phyloP scores from a whole-genome alignment of 805 yeast genomes.

The Priceomyces melissophilus region DNA sequence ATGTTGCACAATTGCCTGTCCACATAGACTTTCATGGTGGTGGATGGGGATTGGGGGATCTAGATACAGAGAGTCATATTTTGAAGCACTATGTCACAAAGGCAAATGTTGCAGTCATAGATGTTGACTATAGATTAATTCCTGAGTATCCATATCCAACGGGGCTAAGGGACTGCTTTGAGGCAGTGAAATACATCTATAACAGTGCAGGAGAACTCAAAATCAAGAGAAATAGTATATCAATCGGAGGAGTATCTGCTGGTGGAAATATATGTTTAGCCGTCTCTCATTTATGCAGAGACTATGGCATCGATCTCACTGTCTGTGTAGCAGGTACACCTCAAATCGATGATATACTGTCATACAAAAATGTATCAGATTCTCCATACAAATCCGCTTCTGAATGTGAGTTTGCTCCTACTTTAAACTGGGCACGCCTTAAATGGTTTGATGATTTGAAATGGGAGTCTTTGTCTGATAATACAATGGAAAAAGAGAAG shows the following conservation, averaged over 20 bases:
- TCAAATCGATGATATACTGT: slow-evolving; percentile 26
- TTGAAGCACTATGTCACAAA: slow-evolving; percentile 20
- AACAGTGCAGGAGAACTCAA: slow-evolving; percentile 16
- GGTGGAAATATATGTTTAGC: slow-evolving; percentile 25
- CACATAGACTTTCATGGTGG: slow-evolving; percentile 32
- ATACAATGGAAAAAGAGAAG: slow-evolving; percentile 9
- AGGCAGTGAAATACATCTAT: slow-evolving; percentile 21
- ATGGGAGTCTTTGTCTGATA: slow-evolving; percentile 20
- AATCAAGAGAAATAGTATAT: slow-evolving; percentile 16
- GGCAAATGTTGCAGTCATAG: slow-evolving; percentile 23
- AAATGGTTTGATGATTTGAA: slow-evolving; percentile 26
- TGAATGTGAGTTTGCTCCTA: slow-evolving; percentile 30
- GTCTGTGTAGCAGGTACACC: slow-evolving; percentile 28
- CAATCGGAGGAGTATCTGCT: slow-evolving; percentile 22
- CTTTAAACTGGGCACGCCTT: slow-evolving; percentile 27
- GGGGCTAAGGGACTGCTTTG: slow-evolving; percentile 23
- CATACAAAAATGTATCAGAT: slow-evolving; percentile 17
- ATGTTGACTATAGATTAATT: slow-evolving; percentile 27
- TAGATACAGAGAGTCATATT: slow-evolving; percentile 25
- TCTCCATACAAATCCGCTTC: slow-evolving; percentile 21
- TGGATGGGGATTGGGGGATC: slow-evolving; percentile 30
- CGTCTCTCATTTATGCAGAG: slow-evolving; percentile 24
- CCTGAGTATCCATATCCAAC: slow-evolving; percentile 27
- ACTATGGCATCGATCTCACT: slow-evolving; percentile 17
- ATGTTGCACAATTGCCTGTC: slow-evolving; percentile 22